Percentiles rank a stretch among this genome's conserved stretches.
Evolutionary conservation across 805 yeast species (phyloP).

Genomic region (Saccharomycopsis fermentans): DNA sequence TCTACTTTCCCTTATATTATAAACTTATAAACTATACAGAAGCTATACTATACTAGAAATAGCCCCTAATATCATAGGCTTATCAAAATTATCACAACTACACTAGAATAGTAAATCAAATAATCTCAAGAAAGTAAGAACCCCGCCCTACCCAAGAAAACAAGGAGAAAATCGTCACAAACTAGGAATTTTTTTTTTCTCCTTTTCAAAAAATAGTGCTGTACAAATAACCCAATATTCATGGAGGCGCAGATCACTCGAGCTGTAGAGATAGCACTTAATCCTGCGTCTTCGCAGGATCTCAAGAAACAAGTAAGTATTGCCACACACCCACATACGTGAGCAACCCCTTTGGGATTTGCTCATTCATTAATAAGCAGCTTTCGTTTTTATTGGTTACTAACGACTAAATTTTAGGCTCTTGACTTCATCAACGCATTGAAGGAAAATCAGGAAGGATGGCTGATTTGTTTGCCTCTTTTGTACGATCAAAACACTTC

Average conservation of each 20-base stretch:
- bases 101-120: neutral
- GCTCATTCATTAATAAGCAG: neutral
- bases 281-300: constrained; percentile 50
- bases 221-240: neutral
- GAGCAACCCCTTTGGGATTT: too few species aligned
- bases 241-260: constrained; percentile 56
- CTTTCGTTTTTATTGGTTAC: constrained; percentile 4
- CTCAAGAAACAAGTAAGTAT: constrained; percentile 45
- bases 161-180: too few species aligned
- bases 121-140: neutral
- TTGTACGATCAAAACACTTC: constrained; percentile 31
- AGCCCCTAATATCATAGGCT: neutral
- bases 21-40: neutral
- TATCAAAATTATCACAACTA: neutral
- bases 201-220: too few species aligned
- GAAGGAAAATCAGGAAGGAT: constrained; percentile 45
- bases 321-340: neutral
- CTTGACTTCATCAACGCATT: constrained; percentile 42
- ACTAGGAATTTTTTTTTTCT: neutral
- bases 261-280: constrained; percentile 77
- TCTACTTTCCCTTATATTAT: too few species aligned
- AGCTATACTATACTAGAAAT: neutral
- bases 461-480: constrained; percentile 44
- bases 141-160: neutral
- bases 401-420: constrained; percentile 27